Evolutionary conservation across 345 rosid genomes (phyloP).

Genomic region (Ricinus communis): DNA sequence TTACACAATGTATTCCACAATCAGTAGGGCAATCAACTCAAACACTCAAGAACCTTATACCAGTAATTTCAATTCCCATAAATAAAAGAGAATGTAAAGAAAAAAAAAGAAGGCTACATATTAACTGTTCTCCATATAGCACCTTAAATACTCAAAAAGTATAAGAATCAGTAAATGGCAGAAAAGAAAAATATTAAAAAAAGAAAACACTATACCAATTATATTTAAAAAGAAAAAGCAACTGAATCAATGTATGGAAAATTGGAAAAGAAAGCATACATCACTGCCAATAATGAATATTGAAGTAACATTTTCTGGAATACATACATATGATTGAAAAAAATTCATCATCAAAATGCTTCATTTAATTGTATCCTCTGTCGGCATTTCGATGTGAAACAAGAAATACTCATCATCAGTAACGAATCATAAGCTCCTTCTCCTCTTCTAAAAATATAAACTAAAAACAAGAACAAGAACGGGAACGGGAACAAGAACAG

Average conservation of each 20-base stretch:
- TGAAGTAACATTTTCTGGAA: neutral
- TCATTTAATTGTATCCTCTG: slow-evolving; percentile 6
- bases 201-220: neutral
- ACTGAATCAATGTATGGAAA: slow-evolving; percentile 9
- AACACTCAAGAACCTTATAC: neutral
- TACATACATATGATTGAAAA: neutral
- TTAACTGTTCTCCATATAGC: neutral
- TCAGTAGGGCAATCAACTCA: neutral
- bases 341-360: slow-evolving; percentile 18
- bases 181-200: neutral
- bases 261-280: slow-evolving; percentile 1
- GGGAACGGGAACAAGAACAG: neutral
- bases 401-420: slow-evolving; percentile 13
- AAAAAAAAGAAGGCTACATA: neutral
- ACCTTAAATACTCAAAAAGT: neutral
- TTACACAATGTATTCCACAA: neutral
- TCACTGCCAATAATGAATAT: slow-evolving; percentile 12
- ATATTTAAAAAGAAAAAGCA: slow-evolving; percentile 4
- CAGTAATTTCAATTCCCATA: neutral
- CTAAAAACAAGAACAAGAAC: neutral
- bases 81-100: neutral
- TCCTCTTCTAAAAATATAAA: slow-evolving; percentile 4
- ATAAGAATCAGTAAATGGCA: neutral
- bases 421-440: slow-evolving; percentile 11
- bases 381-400: neutral